These are phyloP conservation scores for Fusarium globosum DNA, from an alignment of 2,329 filamentous ascomycete genomes.

Conservation along the genomic window DNA sequence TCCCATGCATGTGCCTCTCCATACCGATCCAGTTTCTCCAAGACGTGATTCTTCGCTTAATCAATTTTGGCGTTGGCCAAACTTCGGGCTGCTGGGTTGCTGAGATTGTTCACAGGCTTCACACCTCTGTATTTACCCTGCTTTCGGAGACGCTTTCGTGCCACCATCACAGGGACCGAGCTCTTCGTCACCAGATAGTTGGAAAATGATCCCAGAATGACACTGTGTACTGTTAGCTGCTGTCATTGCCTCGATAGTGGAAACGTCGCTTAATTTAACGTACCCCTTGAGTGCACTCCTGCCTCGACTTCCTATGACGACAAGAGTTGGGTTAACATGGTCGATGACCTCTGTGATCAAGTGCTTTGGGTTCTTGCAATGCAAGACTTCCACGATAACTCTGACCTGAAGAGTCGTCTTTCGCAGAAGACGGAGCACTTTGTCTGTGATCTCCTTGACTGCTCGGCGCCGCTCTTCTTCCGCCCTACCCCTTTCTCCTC, in stretches of 20 bases:
- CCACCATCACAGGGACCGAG: conserved; percentile 97
- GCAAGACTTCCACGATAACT: conserved; percentile 94
- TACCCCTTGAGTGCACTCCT: conserved; percentile 93
- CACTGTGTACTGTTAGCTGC: conserved; percentile 65
- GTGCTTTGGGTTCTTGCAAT: conserved; percentile 97
- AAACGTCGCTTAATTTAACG: conserved; percentile 49
- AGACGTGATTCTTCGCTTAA: conserved; percentile 50
- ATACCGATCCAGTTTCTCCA: not conserved
- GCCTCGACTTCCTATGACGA: conserved; percentile 91
- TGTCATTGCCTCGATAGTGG: not conserved
- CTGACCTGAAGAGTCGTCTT: conserved; percentile 94
- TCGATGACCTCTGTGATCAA: conserved; percentile 98
- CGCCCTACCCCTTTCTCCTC: conserved; percentile 65
- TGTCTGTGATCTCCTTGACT: conserved; percentile 84
- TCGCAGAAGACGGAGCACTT: conserved; percentile 84
- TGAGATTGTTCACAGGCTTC: conserved; percentile 84
- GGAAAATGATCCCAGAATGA: conserved; percentile 94
- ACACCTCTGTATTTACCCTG: conserved; percentile 83
- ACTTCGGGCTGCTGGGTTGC: conserved; percentile 72
- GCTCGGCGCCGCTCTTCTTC: conserved; percentile 85
- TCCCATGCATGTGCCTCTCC: not conserved
- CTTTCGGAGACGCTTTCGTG: conserved; percentile 87
- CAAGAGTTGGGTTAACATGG: conserved; percentile 87
- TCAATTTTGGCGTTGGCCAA: conserved; percentile 82
- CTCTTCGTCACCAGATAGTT: conserved; percentile 98